phyloP scores from a whole-genome alignment of 768 basidiomycete species.

The Trametes elegans region DNA sequence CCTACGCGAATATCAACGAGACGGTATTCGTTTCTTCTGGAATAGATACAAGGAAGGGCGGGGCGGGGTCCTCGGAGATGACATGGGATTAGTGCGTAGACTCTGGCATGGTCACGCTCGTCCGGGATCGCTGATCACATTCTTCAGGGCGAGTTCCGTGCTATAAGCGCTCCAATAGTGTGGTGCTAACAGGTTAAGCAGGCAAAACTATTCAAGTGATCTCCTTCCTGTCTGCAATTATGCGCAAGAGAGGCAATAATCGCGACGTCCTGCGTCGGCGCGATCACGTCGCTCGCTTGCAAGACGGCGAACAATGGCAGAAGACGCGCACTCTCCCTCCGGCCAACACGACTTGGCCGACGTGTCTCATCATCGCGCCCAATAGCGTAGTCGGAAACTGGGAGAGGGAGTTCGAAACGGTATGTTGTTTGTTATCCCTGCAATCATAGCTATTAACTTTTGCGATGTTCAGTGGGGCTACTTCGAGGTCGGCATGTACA shows the following conservation, averaged over 20 bases:
- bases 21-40: conserved; percentile 83
- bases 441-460: background rate
- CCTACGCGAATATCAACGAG: conserved; percentile 88
- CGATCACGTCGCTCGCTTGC: conserved; percentile 62
- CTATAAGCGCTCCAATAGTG: background rate
- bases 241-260: conserved; percentile 71
- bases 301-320: conserved; percentile 57
- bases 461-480: conserved; percentile 77
- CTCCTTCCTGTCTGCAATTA: conserved; percentile 85
- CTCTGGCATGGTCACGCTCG: background rate
- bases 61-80: conserved; percentile 90
- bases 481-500: conserved; percentile 81
- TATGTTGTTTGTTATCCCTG: conserved; percentile 31
- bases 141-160: background rate
- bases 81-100: conserved; percentile 80
- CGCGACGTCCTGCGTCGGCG: conserved; percentile 67
- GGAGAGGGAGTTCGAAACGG: conserved; percentile 84
- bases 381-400: conserved; percentile 84
- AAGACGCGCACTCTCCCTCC: conserved; percentile 52
- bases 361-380: conserved; percentile 85
- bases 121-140: background rate
- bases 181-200: background rate
- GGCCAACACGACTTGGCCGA: conserved; percentile 78
- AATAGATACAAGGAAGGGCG: conserved; percentile 59
- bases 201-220: conserved; percentile 97